Conservation (phyloP, 148 eudicot genomes). For the Heliamphora exappendiculata region DNA sequence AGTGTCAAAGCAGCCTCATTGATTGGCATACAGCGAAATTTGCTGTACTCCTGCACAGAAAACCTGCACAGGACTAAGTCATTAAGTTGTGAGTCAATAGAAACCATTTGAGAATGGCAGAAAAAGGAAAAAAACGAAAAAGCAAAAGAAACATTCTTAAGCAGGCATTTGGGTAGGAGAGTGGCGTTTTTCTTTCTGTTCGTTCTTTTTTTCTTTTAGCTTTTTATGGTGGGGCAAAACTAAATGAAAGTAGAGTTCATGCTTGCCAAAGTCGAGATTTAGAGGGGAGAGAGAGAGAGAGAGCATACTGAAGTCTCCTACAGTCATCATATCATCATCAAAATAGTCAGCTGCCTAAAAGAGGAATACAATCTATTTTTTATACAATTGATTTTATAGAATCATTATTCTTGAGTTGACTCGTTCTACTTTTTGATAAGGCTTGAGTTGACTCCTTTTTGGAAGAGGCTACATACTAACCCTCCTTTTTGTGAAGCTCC, state of each 20-base stretch:
- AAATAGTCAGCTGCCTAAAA: no score
- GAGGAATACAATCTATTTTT: no score
- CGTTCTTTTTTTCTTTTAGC: background rate
- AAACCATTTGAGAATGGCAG: slow-evolving; percentile 11
- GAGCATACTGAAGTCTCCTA: background rate
- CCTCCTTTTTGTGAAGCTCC: no score
- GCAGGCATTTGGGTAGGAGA: background rate
- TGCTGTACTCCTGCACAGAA: slow-evolving; percentile 77
- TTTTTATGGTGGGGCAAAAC: background rate
- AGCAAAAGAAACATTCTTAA: background rate
- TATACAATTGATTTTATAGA: no score
- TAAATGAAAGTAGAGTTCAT: background rate
- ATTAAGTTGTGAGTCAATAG: slow-evolving; percentile 40
- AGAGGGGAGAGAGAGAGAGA: background rate
- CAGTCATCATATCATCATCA: background rate
- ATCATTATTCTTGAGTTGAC: no score
- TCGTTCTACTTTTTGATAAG: no score
- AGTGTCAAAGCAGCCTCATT: slow-evolving; percentile 69
- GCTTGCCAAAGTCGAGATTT: background rate
- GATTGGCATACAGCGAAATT: slow-evolving; percentile 61
- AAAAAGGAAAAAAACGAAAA: background rate
- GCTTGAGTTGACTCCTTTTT: no score
- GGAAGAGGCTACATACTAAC: no score
- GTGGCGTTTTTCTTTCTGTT: background rate
- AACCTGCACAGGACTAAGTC: slow-evolving; percentile 65